Conservation (phyloP, 2,329 filamentous ascomycete genomes). For the Cadophora sp. region DNA sequence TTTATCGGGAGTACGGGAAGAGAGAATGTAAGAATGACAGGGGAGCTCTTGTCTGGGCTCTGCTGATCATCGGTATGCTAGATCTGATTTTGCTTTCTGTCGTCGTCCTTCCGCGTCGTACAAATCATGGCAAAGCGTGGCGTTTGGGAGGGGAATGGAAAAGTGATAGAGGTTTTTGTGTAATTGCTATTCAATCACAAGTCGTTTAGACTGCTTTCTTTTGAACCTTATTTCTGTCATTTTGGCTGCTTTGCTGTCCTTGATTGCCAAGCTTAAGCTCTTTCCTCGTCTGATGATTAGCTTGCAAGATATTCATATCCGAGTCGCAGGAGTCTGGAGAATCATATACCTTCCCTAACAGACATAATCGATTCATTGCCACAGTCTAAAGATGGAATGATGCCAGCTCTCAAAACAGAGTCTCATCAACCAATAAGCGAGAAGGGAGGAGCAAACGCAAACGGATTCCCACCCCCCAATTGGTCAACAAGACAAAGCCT, state of each 20-base stretch:
- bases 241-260: slow-evolving; percentile 42
- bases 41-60: too few relatives aligned
- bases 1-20: too few relatives aligned
- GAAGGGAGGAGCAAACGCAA: background rate
- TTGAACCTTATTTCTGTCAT: slow-evolving; percentile 43
- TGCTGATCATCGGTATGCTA: too few relatives aligned
- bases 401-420: background rate
- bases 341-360: too few relatives aligned
- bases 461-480: background rate
- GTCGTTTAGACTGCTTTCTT: too few relatives aligned
- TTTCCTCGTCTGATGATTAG: too few relatives aligned
- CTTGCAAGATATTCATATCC: too few relatives aligned
- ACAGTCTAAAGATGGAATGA: slow-evolving; percentile 28
- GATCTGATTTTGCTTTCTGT: background rate
- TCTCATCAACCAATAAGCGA: background rate
- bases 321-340: too few relatives aligned
- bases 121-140: slow-evolving; percentile 1
- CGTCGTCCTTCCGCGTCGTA: background rate
- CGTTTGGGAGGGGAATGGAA: slow-evolving; percentile 21
- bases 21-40: too few relatives aligned
- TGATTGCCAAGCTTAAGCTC: too few relatives aligned
- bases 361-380: too few relatives aligned
- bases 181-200: slow-evolving; percentile 10
- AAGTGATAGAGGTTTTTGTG: slow-evolving; percentile 37
- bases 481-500: slow-evolving; percentile 8